Base-by-base conservation (phyloP, 1,284 basidiomycete genomes). In the Stygiomarasmius scandens region DNA sequence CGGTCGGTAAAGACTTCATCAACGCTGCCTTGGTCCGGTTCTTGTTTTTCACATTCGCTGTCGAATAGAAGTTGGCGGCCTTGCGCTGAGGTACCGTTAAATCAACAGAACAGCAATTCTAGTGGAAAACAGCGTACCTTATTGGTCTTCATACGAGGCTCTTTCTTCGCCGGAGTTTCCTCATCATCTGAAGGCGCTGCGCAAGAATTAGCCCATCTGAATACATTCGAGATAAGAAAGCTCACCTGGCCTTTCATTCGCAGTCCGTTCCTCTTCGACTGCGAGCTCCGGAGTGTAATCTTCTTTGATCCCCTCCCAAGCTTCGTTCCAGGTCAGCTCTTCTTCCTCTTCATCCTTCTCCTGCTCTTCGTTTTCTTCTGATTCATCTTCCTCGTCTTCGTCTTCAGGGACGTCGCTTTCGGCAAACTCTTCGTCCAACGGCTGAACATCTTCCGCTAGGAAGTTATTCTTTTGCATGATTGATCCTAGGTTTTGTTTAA, bases 31-130 rank as follows among this genome's bases (percentile, higher is more conserved):
- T 89, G 51, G 74, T 73, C 38, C 89, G 83, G 61, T 84, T 95
- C 71, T 90, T 92, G 76, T 95, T 95, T 79, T 96, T 95, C 68
- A 95, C 93, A 67, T 95, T 95, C 1, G 90, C 84, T 49, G 71
- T 81, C 6, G 89, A 87, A 77, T 94, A 98, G 80, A 95, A 99
- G 77, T 98, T 98, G 58, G 84, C 83, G 16, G 93, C 86, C 75
- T 94, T 96, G 77, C 87, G 89, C 90, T 92, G 66, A 10, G 24
- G 22, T 29, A 22, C 24, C 46, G 44, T 41, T 11, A 49, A 43
- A 44, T 56, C 55, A 49, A 54, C 55, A 49, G 20, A 20, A 27
- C 25, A n/a, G 23, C 23, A 38, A 55, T 20, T 9, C 11, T 50
- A 36, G 49, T 27, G 19, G 57, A 60, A 27, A 54, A 16, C 58